Evolutionary conservation across 768 basidiomycete genomes (phyloP), one percentile per base, ranked within the genome.

Genomic region (Sutorius australiensis): DNA sequence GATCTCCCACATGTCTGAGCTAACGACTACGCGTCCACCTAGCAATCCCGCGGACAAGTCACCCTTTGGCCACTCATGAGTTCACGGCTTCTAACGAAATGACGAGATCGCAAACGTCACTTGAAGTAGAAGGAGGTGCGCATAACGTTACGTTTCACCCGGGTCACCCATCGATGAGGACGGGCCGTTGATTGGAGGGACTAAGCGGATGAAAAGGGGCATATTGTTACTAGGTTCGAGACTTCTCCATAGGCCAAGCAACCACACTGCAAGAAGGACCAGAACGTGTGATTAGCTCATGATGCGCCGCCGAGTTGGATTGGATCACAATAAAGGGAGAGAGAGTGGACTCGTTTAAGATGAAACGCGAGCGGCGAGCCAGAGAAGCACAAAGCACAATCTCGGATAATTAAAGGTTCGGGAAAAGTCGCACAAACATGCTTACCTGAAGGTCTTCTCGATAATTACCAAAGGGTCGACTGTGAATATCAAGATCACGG

Each of bases 381-480:
- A 57, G 45, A 53, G 56, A 66, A 56, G 57, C 55, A 16, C 17
- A 27, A 30, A 31, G 45, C 42, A 48, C 47, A n/a, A 51, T 36
- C 51, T 54, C 59, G 55, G 50, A 59, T 60, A 61, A 68, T 61
- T 51, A 57, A 59, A 60, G 56, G 49, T 34, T 50, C 58, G 59
- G 53, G 46, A 58, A 55, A 46, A 46, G 51, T 59, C 57, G 65
- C 42, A 27, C 5, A 50, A 51, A 55, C 30, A 33, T 55, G 37
- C 81, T 73, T 64, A 85, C 82, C 83, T 83, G 65, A 81, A 74
- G 44, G 75, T 79, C 73, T 84, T 84, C 73, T 84, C 80, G 58
- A 83, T 78, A 59, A 81, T 75, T 59, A 81, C 67, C 48, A 71
- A 66, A 24, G 77, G 73, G 61, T 81, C 79, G 19, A 77, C 71